These are phyloP conservation scores for Candida boleticola DNA, from an alignment of 805 yeast genomes.

Conservation along the genomic window DNA sequence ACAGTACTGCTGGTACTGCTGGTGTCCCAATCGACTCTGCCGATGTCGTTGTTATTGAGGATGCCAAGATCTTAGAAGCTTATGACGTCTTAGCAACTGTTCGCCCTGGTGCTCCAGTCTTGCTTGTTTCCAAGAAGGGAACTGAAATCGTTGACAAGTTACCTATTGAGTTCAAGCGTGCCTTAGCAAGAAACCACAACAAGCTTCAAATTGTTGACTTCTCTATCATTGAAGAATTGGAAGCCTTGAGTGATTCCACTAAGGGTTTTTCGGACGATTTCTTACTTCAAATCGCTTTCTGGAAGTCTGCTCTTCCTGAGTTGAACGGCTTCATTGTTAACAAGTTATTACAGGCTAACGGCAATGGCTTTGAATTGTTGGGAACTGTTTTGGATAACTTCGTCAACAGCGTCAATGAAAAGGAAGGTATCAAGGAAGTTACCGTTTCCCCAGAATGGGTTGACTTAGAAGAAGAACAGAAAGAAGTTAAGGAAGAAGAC, in stretches of 20 bases:
- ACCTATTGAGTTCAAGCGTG: conserved; percentile 51
- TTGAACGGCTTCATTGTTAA: conserved; percentile 67
- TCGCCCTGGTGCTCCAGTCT: conserved; percentile 52
- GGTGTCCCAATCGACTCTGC: conserved; percentile 50
- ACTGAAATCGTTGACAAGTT: conserved; percentile 51
- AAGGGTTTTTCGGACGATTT: conserved; percentile 73
- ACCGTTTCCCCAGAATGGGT: conserved; percentile 32
- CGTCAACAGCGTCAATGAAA: conserved; percentile 56
- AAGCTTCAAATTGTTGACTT: conserved; percentile 60
- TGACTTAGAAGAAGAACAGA: conserved; percentile 34
- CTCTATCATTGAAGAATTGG: conserved; percentile 60
- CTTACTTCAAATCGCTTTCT: conserved; percentile 77
- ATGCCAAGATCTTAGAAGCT: conserved; percentile 48
- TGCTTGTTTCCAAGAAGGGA: conserved; percentile 42
- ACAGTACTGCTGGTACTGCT: conserved; percentile 21
- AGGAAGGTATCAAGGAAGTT: conserved; percentile 38
- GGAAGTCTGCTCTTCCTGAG: conserved; percentile 66
- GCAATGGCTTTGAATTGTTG: conserved; percentile 76
- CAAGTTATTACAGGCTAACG: conserved; percentile 76
- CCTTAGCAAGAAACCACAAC: conserved; percentile 51
- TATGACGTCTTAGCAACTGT: conserved; percentile 65
- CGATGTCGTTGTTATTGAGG: conserved; percentile 64
- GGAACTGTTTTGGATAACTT: conserved; percentile 68
- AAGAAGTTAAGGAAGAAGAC: conserved; percentile 21
- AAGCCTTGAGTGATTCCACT: conserved; percentile 49